phyloP scores from a whole-genome alignment of 2,329 filamentous ascomycete genomes.

The Colletotrichum liaoningense region DNA sequence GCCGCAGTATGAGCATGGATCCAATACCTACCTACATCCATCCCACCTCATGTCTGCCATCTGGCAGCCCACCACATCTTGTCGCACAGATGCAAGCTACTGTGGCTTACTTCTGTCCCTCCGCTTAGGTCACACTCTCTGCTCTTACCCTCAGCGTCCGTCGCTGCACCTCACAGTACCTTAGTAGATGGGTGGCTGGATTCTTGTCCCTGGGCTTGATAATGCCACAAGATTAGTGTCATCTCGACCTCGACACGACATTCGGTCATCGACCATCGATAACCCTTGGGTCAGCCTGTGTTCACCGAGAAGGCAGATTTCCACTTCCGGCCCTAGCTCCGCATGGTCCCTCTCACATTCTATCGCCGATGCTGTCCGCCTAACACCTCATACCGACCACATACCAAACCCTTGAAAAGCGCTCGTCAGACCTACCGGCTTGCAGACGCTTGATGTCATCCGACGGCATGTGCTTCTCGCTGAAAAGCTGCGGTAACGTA shows the following conservation, averaged over 20 bases:
- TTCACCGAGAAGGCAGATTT: constrained; percentile 24
- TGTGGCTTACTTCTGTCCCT: not conserved
- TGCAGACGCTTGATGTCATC: constrained; percentile 32
- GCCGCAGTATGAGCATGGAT: not conserved
- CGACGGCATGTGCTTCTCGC: not conserved
- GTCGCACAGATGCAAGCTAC: not conserved
- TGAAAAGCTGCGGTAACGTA: not conserved
- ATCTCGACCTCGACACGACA: not conserved
- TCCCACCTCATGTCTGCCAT: not conserved
- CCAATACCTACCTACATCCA: not conserved
- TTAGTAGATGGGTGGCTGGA: not conserved
- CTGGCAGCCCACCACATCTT: not conserved
- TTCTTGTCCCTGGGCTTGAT: not conserved
- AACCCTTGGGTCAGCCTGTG: constrained; percentile 7
- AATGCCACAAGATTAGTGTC: not conserved
- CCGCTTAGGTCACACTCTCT: not conserved
- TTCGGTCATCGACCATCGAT: not conserved
- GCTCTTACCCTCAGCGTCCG: not conserved
- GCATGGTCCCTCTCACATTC: not conserved
- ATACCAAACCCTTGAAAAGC: not conserved
- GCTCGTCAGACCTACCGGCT: constrained; percentile 4
- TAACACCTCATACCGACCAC: not conserved
- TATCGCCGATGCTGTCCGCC: not conserved
- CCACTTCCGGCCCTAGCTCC: constrained; percentile 7
- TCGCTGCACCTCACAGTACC: not conserved